Conservation (phyloP, 345 rosid genomes). For the Atalantia buxifolia region DNA sequence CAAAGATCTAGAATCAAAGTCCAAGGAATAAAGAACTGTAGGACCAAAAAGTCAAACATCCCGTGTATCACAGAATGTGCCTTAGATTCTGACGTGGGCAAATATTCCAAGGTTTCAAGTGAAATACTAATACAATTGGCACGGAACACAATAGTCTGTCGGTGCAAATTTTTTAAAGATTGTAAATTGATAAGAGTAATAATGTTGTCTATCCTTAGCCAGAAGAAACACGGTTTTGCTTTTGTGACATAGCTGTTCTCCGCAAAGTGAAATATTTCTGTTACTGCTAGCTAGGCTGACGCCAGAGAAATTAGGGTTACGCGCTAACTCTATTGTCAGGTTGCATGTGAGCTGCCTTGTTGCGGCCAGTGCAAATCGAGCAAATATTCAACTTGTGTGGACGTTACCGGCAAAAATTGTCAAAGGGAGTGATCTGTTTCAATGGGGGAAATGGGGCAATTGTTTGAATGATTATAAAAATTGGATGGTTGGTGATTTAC, state of each 20-base stretch:
- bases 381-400: not conserved
- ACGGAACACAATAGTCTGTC: not conserved
- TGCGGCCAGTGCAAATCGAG: not conserved
- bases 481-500: not conserved
- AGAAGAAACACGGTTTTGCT: conserved; percentile 4
- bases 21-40: not conserved
- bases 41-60: not conserved
- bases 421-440: not conserved
- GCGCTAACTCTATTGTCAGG: not conserved
- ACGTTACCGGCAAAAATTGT: not conserved
- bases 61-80: not conserved
- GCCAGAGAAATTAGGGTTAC: not conserved
- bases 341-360: not conserved
- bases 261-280: not conserved
- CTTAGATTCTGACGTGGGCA: not conserved
- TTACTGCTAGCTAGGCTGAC: not conserved
- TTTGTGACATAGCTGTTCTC: conserved; percentile 4
- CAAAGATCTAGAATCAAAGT: not conserved
- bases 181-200: not conserved
- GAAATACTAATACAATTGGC: not conserved
- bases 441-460: not conserved
- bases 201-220: not conserved
- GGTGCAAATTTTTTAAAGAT: conserved; percentile 1
- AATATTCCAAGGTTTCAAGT: not conserved
- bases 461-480: no score